Evolutionary conservation across 371 early-diverging fungal species (phyloP).

Genomic region (Nematocida major): DNA sequence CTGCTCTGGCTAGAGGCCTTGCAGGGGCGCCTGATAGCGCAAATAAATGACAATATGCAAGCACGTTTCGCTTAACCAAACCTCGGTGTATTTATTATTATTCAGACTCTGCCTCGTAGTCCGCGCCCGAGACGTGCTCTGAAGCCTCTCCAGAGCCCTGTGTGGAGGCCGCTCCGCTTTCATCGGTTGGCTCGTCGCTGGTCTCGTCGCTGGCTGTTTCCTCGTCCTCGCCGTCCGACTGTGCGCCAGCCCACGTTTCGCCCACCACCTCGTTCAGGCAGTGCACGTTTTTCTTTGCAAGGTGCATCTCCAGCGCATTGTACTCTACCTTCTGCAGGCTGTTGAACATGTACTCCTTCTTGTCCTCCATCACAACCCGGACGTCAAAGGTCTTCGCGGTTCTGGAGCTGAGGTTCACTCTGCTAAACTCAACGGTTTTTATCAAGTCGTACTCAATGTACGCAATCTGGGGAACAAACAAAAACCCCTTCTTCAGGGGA

Average conservation of each 20-base stretch:
- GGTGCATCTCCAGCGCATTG: constrained; percentile 59
- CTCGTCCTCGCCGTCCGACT: constrained; percentile 50
- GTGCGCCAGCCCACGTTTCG: constrained; percentile 38
- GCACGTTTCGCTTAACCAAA: background rate
- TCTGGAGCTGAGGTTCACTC: constrained; percentile 62
- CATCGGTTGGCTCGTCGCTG: constrained; percentile 9
- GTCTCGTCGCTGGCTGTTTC: constrained; percentile 49
- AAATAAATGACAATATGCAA: background rate
- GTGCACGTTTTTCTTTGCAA: constrained; percentile 53
- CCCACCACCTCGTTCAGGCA: constrained; percentile 61
- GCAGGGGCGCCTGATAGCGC: too few species aligned
- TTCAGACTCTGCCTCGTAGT: background rate
- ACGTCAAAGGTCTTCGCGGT: constrained; percentile 65
- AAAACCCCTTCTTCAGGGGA: constrained; percentile 78
- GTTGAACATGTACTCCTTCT: constrained; percentile 56
- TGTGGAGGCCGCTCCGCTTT: background rate
- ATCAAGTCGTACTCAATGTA: constrained; percentile 78
- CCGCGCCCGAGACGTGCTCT: background rate
- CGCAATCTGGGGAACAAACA: constrained; percentile 86
- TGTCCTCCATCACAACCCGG: constrained; percentile 54
- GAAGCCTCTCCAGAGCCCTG: background rate
- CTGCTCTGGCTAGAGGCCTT: too few species aligned
- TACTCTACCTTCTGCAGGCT: constrained; percentile 63
- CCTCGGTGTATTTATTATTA: background rate
- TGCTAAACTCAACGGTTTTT: constrained; percentile 73